phyloP scores from a whole-genome alignment of 345 rosid genomes.

The Syzygium oleosum region DNA sequence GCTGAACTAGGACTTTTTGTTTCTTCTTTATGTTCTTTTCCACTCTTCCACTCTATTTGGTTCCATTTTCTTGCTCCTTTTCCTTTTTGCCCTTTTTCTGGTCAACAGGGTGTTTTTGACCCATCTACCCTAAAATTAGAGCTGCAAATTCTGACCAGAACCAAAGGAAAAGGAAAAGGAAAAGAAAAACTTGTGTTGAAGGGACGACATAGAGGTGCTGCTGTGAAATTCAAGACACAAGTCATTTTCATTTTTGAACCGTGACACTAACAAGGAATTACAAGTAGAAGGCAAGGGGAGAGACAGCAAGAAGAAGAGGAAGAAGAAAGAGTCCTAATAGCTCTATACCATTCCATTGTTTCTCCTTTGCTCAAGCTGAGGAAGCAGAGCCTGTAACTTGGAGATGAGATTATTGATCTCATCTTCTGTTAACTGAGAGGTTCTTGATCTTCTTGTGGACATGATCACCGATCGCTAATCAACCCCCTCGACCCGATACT shows the following conservation, averaged over 20 bases:
- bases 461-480: background rate
- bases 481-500: background rate
- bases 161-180: background rate
- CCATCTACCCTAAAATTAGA: background rate
- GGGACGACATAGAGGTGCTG: background rate
- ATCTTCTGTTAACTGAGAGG: constrained; percentile 9
- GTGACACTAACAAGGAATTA: background rate
- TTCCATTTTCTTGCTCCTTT: background rate
- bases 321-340: background rate
- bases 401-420: constrained; percentile 10
- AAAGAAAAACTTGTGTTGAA: background rate
- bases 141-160: background rate
- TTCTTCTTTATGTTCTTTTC: background rate
- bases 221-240: background rate
- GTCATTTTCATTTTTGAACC: background rate
- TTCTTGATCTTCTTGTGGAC: constrained; percentile 14
- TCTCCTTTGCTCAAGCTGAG: constrained; percentile 10
- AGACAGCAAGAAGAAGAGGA: background rate
- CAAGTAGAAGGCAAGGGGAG: background rate
- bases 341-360: constrained; percentile 10
- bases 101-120: background rate
- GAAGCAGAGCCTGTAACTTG: constrained; percentile 17
- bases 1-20: background rate
- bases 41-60: background rate
- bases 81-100: background rate